Conservation (phyloP, 345 rosid genomes). For the Bruguiera parviflora region DNA sequence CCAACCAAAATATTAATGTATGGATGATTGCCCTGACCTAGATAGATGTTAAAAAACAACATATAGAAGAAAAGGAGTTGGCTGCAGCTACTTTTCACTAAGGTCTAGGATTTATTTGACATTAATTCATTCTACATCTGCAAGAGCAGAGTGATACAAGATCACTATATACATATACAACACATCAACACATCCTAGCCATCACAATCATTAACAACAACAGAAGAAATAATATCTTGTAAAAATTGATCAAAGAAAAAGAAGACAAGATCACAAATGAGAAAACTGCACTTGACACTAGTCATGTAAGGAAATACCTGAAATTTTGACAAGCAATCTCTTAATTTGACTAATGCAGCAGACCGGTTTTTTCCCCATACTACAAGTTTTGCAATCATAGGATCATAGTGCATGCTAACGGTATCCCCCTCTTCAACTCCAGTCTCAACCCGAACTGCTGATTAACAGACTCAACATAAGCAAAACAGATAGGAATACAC, state of each 20-base stretch:
- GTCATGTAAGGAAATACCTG: constrained; percentile 45
- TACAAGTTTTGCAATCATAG: constrained; percentile 98
- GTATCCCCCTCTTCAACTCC: constrained; percentile 90
- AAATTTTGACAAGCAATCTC: constrained; percentile 80
- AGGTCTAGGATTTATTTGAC: neutral
- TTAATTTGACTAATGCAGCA: constrained; percentile 81
- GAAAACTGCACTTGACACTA: constrained; percentile 11
- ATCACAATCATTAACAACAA: neutral
- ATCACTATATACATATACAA: neutral
- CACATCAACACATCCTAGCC: neutral
- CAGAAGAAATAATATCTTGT: neutral
- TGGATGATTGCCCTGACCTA: constrained; percentile 10
- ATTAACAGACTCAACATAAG: constrained; percentile 21
- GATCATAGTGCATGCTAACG: constrained; percentile 99
- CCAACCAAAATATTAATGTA: constrained; percentile 21
- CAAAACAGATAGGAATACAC: neutral
- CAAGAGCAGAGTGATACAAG: neutral
- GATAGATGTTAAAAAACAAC: neutral
- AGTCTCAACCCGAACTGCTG: constrained; percentile 83
- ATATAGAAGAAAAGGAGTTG: constrained; percentile 6
- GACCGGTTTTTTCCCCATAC: constrained; percentile 81
- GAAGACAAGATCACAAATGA: constrained; percentile 9
- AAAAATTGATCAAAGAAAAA: constrained; percentile 5
- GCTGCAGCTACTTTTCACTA: neutral
- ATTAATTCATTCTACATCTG: neutral